These are phyloP conservation scores for Chamaecrista fasciculata DNA, from an alignment of 306 rosid species.

Conservation along the genomic window DNA sequence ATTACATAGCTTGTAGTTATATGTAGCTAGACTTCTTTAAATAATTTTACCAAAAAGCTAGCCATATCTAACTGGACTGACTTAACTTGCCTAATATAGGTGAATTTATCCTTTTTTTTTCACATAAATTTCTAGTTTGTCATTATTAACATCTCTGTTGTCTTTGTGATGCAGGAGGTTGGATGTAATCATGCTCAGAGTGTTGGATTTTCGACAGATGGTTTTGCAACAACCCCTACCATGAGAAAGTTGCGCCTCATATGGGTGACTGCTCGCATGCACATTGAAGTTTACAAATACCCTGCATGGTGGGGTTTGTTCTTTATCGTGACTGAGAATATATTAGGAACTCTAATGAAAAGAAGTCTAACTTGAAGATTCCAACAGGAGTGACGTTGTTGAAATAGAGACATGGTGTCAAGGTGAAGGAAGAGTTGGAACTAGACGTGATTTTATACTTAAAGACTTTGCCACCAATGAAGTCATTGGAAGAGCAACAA, in stretches of 20 bases:
- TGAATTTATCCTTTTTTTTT: background rate
- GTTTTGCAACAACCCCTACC: constrained; percentile 88
- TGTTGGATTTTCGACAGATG: constrained; percentile 92
- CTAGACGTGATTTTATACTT: constrained; percentile 88
- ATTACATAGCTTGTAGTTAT: background rate
- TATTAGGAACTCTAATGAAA: constrained; percentile 3
- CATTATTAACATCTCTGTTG: constrained; percentile 10
- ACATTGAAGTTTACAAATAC: constrained; percentile 88
- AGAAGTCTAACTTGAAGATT: constrained; percentile 18
- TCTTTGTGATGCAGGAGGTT: constrained; percentile 67
- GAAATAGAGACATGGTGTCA: constrained; percentile 97
- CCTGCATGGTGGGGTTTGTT: constrained; percentile 73
- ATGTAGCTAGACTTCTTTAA: constrained; percentile 1
- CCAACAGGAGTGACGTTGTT: constrained; percentile 84
- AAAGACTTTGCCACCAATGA: constrained; percentile 66
- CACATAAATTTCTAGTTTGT: background rate
- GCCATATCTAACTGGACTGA: background rate
- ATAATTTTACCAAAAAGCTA: background rate
- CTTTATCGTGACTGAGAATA: background rate
- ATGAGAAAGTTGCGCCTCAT: constrained; percentile 91
- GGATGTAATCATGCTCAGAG: constrained; percentile 95
- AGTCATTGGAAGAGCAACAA: constrained; percentile 95
- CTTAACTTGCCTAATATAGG: background rate
- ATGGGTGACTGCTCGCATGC: constrained; percentile 99
- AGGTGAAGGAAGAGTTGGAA: constrained; percentile 88